These are phyloP conservation scores for Telopea speciosissima DNA, from an alignment of 177 flowering plant genomes.

Conservation along the genomic window DNA sequence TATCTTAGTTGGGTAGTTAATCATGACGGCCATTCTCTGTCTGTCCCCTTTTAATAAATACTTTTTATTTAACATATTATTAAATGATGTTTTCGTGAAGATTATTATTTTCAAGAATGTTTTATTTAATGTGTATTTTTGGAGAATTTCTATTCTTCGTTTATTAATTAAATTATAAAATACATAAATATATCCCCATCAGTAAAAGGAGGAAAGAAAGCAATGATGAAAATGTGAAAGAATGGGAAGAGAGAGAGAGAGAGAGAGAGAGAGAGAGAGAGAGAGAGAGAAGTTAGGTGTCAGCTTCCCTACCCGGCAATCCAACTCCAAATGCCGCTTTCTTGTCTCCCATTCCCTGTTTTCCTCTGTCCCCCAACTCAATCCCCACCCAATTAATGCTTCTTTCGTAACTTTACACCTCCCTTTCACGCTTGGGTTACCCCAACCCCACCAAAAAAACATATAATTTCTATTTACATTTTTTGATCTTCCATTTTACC, in stretches of 20 bases:
- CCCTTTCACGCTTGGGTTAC: background rate
- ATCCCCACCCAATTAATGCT: conserved; percentile 11
- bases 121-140: too few relatives aligned
- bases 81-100: too few relatives aligned
- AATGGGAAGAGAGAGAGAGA: background rate
- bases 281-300: conserved; percentile 19
- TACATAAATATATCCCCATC: background rate
- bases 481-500: conserved; percentile 4
- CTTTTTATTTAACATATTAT: too few relatives aligned
- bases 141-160: too few relatives aligned
- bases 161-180: too few relatives aligned
- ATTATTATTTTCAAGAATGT: too few relatives aligned
- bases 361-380: conserved; percentile 31
- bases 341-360: conserved; percentile 35
- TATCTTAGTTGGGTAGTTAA: too few relatives aligned
- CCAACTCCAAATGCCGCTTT: conserved; percentile 34
- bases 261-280: background rate
- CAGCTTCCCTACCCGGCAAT: conserved; percentile 30
- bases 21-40: too few relatives aligned
- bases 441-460: too few relatives aligned
- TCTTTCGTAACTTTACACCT: background rate
- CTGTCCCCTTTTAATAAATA: too few relatives aligned
- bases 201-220: background rate
- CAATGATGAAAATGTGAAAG: background rate
- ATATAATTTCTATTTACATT: background rate